Conservation (phyloP, 2,329 filamentous ascomycete species). For the Onygena corvina region DNA sequence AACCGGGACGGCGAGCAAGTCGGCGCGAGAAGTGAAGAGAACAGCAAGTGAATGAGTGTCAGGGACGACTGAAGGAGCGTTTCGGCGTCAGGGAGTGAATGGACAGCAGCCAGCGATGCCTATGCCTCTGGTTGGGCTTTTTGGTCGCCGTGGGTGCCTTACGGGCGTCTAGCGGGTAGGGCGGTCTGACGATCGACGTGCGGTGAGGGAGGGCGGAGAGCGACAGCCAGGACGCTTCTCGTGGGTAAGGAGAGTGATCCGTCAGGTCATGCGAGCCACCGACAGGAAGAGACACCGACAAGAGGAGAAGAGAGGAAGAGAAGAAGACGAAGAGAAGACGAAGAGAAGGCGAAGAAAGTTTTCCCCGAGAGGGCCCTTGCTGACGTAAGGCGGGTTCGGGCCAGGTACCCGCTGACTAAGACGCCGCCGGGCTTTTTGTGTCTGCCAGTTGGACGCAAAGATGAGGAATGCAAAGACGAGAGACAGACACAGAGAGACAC, state of each 20-base stretch:
- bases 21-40: background rate
- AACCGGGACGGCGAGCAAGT: background rate
- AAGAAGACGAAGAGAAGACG: constrained; percentile 15
- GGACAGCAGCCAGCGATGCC: constrained; percentile 3
- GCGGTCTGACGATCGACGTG: constrained; percentile 2
- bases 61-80: background rate
- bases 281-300: constrained; percentile 11
- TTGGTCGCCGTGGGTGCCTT: background rate
- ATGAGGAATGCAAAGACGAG: too few species aligned
- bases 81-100: background rate
- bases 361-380: too few species aligned
- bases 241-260: constrained; percentile 9
- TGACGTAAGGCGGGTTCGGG: too few species aligned
- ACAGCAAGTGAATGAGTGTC: background rate
- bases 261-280: too few species aligned
- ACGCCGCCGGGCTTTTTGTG: too few species aligned
- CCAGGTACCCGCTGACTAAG: too few species aligned
- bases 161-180: constrained; percentile 3
- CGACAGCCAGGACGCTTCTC: constrained; percentile 30
- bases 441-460: too few species aligned
- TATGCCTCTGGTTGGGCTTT: too few species aligned
- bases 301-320: constrained; percentile 14
- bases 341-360: constrained; percentile 25
- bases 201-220: constrained; percentile 22
- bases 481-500: too few species aligned